Base-by-base conservation (phyloP, 164 flowering plant species). In the Vitis labrusca region DNA sequence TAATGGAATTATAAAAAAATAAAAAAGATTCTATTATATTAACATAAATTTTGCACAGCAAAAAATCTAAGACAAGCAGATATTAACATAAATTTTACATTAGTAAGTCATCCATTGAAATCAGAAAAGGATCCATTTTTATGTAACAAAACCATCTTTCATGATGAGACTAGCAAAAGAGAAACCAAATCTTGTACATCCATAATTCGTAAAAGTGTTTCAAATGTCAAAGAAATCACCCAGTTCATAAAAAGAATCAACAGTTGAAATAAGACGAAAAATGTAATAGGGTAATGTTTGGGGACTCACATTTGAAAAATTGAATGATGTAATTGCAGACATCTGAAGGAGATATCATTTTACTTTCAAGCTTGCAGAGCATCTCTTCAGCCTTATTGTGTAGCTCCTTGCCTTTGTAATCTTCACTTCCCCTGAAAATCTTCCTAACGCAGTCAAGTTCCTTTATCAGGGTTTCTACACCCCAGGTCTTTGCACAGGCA, bases 381-480 rank as follows among this genome's bases (percentile, higher is more conserved):
- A 86, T 64, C 74, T 91, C 91, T 44, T 76, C 87, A 19, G 93
- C 91, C 82, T 77, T 92, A 6, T 27, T 56, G 58, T 85, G 81
- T 73, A 94, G 71, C 65, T 90, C 84, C 79, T 86, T 86, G 50
- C 96, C 99, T 78, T 85, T 95, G 48, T 64, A 67, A 68, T 93
- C 97, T 14, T 79, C 86, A 62, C 98, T 90, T 13, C 84, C 88
- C 76, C 72, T 70, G 72, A 94, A 94, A 70, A 94, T 89, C 77
- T 85, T 90, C 80, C 84, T 81, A 15, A 95, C 99, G 76, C 90
- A 95, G 32, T 87, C 93, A 64, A 95, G 93, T 81, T 95, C 98
- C 76, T 88, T 88, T 1, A 77, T 70, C 65, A 95, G 77, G 1
- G 89, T 89, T 29, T 92, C 91, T 7, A 79, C 58, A 72, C 85